phyloP scores from a whole-genome alignment of 139 green algal genomes.

The Axilococcus clingmanii region DNA sequence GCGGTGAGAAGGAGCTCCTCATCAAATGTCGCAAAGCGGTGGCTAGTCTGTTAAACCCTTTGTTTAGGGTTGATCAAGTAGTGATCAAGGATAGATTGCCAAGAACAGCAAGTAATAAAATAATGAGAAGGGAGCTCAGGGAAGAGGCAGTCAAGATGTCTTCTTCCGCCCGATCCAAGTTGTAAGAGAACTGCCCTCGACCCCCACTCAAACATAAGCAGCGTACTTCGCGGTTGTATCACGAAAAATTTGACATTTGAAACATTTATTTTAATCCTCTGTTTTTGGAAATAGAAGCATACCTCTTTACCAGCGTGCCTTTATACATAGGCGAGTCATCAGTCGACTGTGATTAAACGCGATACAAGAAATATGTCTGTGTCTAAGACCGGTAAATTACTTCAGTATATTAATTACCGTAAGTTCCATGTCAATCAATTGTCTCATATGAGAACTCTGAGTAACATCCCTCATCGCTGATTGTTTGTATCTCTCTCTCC shows the following conservation, averaged over 20 bases:
- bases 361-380: no score
- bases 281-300: no score
- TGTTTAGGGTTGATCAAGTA: conserved; percentile 77
- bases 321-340: no score
- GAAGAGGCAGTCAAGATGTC: conserved; percentile 35
- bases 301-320: no score
- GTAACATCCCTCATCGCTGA: not conserved
- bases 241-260: no score
- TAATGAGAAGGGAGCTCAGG: conserved; percentile 73
- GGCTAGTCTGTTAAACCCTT: conserved; percentile 67
- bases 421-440: conserved; percentile 18
- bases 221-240: no score
- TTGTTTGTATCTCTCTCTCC: not conserved
- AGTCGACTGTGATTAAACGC: no score
- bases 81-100: conserved; percentile 49
- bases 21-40: conserved; percentile 52
- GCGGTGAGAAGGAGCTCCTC: conserved; percentile 9
- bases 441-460: not conserved
- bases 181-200: no score
- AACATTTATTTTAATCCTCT: no score
- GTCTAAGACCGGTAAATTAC: conserved; percentile 83
- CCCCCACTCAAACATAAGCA: no score
- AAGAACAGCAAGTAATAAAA: conserved; percentile 83
- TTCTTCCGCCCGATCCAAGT: no score
- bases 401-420: conserved; percentile 97